Conservation (phyloP, 257 asterid genomes). For the Handroanthus guayacan region DNA sequence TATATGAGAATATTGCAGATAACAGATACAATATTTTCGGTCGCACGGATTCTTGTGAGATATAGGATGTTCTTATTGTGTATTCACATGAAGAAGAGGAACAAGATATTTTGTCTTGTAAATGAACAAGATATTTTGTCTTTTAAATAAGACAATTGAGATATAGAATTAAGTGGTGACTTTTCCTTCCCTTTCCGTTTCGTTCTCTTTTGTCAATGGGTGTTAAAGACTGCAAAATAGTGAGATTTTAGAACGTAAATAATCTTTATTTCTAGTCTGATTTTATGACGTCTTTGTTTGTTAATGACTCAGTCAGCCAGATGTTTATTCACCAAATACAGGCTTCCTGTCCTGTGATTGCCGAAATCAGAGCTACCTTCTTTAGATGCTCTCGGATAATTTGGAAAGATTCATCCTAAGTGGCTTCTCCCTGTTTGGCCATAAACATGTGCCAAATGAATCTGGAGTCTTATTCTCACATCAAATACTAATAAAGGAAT, state of each 20-base stretch:
- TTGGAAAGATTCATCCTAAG: not conserved
- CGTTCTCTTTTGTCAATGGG: not conserved
- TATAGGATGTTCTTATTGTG: conserved; percentile 44
- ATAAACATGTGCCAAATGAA: not conserved
- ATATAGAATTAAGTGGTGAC: conserved; percentile 17
- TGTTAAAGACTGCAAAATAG: not conserved
- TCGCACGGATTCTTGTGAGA: conserved; percentile 82
- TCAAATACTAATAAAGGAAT: not conserved
- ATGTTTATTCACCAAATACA: not conserved
- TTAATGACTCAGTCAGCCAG: not conserved
- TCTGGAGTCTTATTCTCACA: not conserved
- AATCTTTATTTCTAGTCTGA: not conserved
- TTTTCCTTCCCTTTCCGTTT: not conserved
- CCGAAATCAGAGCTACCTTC: not conserved
- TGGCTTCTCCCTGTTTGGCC: not conserved
- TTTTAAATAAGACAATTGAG: no score
- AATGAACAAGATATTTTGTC: no score
- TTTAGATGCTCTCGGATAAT: not conserved
- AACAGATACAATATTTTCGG: conserved; percentile 87
- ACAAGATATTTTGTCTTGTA: conserved; percentile 29
- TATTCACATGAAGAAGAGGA: conserved; percentile 28
- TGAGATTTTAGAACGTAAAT: conserved; percentile 7
- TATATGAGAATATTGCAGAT: conserved; percentile 79
- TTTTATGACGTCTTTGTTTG: not conserved
- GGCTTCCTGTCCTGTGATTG: not conserved